A percentile compares a stretch with the other conserved stretches of the same genome.
Evolutionary conservation across 768 basidiomycete genomes (phyloP).

Genomic region (Rhodotorula babjevae): DNA sequence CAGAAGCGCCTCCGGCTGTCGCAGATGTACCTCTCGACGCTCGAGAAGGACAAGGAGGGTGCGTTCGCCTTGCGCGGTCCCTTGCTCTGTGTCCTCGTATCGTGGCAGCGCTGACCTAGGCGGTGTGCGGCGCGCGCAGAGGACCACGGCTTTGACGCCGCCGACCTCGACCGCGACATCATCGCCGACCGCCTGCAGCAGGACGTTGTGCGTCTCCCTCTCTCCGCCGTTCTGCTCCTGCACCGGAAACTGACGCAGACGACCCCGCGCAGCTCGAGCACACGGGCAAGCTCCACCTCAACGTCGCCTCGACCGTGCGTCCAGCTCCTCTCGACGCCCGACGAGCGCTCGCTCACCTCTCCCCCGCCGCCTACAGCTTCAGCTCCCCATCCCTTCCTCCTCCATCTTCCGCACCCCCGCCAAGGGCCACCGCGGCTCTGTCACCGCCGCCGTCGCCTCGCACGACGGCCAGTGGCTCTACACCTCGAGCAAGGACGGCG

Average conservation of each 20-base stretch:
- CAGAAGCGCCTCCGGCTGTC: conserved; percentile 87
- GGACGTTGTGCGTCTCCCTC: conserved; percentile 59
- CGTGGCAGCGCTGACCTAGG: not conserved
- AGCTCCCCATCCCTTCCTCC: conserved; percentile 49
- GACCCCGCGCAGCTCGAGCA: conserved; percentile 58
- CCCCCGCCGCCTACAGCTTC: not conserved
- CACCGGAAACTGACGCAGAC: not conserved
- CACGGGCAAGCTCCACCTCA: conserved; percentile 77
- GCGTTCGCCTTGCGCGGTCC: not conserved
- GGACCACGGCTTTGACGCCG: conserved; percentile 80
- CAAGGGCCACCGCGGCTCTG: conserved; percentile 67
- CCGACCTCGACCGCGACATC: conserved; percentile 87
- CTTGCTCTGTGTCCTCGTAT: not conserved
- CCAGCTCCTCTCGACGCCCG: conserved; percentile 1
- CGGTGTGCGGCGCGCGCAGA: conserved; percentile 63
- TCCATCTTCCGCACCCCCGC: conserved; percentile 51
- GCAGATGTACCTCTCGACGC: conserved; percentile 77
- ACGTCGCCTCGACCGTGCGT: conserved; percentile 58
- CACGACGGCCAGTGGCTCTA: conserved; percentile 71
- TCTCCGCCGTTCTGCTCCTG: too few species aligned
- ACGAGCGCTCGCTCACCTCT: not conserved
- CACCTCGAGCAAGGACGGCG: conserved; percentile 84
- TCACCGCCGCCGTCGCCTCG: conserved; percentile 75
- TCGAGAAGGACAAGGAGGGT: conserved; percentile 70
- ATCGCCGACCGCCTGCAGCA: conserved; percentile 84